Percentiles rank a stretch among this genome's conserved stretches.
phyloP scores from a whole-genome alignment of 805 yeast species.

The Schwanniomyces polymorphus region DNA sequence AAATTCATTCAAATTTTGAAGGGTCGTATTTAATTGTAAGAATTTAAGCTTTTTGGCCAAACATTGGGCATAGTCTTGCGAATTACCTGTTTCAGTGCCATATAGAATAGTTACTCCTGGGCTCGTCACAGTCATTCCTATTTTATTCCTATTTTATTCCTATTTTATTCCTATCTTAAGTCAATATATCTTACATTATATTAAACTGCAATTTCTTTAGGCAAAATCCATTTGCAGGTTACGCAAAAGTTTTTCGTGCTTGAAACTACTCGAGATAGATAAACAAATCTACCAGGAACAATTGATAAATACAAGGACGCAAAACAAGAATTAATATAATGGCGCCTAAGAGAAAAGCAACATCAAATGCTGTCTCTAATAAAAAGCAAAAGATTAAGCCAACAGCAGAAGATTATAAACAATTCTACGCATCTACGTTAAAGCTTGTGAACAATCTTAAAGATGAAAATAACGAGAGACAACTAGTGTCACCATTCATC shows the following conservation, averaged over 20 bases:
- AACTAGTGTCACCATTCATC: slow-evolving; percentile 26
- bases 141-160: background rate
- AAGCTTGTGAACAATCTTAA: slow-evolving; percentile 28
- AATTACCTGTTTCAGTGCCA: slow-evolving; percentile 92
- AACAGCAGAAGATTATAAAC: slow-evolving; percentile 21
- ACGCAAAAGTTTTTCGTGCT: background rate
- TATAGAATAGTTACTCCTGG: slow-evolving; percentile 59
- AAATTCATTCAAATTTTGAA: slow-evolving; percentile 60
- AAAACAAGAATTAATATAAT: slow-evolving; percentile 6
- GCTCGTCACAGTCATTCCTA: background rate
- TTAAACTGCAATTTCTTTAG: background rate
- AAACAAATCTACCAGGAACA: background rate
- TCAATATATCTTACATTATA: background rate
- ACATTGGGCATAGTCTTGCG: slow-evolving; percentile 78
- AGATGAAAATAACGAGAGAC: slow-evolving; percentile 27
- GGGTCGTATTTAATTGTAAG: slow-evolving; percentile 46
- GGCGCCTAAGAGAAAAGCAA: slow-evolving; percentile 23
- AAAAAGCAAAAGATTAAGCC: slow-evolving; percentile 18
- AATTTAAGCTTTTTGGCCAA: slow-evolving; percentile 58
- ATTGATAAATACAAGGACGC: background rate
- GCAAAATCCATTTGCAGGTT: slow-evolving; percentile 1
- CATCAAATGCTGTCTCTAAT: slow-evolving; percentile 3
- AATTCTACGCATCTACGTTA: slow-evolving; percentile 31
- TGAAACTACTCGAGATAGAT: background rate
- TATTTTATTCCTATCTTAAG: background rate